phyloP scores from a whole-genome alignment of 768 basidiomycete genomes.

The Naganishia friedmannii region DNA sequence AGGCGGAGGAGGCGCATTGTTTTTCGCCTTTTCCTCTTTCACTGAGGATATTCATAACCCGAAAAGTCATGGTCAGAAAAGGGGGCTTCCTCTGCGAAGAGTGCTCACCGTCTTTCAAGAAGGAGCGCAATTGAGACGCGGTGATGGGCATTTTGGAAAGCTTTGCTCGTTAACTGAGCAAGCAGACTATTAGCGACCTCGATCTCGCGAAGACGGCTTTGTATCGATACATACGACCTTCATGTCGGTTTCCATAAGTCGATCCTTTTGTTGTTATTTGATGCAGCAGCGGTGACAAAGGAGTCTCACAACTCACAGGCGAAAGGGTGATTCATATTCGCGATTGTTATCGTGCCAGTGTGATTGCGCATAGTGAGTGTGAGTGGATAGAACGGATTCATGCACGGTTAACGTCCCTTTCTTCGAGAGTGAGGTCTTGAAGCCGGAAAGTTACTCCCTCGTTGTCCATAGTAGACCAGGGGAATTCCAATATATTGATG shows the following conservation, averaged over 20 bases:
- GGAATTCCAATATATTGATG: no score
- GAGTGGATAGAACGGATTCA: no score
- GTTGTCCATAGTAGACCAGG: no score
- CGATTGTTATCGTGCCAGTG: not conserved
- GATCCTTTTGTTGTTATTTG: not conserved
- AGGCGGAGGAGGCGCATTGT: conserved; percentile 32
- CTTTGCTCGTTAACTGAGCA: not conserved
- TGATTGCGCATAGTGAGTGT: no score
- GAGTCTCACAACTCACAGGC: not conserved
- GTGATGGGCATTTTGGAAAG: conserved; percentile 22
- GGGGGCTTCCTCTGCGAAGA: not conserved
- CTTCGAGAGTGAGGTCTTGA: no score
- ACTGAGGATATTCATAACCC: conserved; percentile 22
- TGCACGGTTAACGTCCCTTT: no score
- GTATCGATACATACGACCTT: not conserved
- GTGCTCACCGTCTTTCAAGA: conserved; percentile 28
- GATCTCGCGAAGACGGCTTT: no score
- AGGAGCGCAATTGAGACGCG: conserved; percentile 16
- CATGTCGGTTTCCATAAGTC: not conserved
- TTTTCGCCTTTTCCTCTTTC: conserved; percentile 31
- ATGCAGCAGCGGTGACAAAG: not conserved
- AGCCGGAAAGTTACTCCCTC: no score
- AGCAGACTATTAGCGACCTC: no score
- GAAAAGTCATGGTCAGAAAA: not conserved
- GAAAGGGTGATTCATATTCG: not conserved